phyloP scores from a whole-genome alignment of 2,329 filamentous ascomycete genomes.

The Ophiocordyceps unilateralis region DNA sequence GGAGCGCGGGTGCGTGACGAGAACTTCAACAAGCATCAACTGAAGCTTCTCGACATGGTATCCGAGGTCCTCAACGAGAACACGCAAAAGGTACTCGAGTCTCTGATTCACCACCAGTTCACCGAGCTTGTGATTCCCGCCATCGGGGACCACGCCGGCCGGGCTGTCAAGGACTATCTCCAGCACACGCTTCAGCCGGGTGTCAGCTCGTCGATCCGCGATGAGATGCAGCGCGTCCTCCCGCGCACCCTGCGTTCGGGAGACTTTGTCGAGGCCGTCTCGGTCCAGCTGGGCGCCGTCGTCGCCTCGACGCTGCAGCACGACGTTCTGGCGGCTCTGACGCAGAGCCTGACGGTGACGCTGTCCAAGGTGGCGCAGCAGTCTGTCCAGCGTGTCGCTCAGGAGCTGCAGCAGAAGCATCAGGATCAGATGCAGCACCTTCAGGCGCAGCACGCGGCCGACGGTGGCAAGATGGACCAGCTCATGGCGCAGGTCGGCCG shows the following conservation, averaged over 20 bases:
- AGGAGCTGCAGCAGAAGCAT: slow-evolving; percentile 49
- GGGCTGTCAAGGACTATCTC: slow-evolving; percentile 55
- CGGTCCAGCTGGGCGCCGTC: slow-evolving; percentile 50
- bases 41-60: slow-evolving; percentile 38
- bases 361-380: slow-evolving; percentile 48
- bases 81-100: slow-evolving; percentile 54
- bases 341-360: slow-evolving; percentile 46
- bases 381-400: slow-evolving; percentile 48
- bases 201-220: slow-evolving; percentile 48
- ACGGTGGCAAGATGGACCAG: slow-evolving; percentile 52
- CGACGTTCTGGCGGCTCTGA: slow-evolving; percentile 44
- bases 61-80: slow-evolving; percentile 44
- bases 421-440: slow-evolving; percentile 32
- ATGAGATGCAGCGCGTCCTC: slow-evolving; percentile 55
- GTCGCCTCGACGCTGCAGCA: slow-evolving; percentile 53
- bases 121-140: slow-evolving; percentile 59
- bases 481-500: slow-evolving; percentile 49
- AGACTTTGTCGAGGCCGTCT: slow-evolving; percentile 52
- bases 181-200: slow-evolving; percentile 48
- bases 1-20: slow-evolving; percentile 39
- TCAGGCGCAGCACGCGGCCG: slow-evolving; percentile 29
- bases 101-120: slow-evolving; percentile 62
- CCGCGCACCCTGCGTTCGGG: slow-evolving; percentile 59
- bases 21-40: slow-evolving; percentile 34
- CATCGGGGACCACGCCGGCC: slow-evolving; percentile 48